These are phyloP conservation scores for Amphicarpaea edgeworthii DNA, from an alignment of 306 rosid genomes.

Conservation along the genomic window DNA sequence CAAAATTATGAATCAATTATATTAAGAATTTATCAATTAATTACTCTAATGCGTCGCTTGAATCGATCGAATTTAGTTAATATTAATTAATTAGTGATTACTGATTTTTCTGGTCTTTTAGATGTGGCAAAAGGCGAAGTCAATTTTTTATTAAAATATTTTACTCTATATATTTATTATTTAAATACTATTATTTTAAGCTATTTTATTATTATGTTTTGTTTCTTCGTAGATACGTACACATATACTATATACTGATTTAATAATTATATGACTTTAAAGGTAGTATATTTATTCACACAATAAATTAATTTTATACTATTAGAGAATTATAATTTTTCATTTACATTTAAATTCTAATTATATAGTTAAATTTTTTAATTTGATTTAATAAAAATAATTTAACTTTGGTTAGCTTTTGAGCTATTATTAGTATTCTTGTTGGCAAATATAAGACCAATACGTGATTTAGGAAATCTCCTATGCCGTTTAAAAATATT, in stretches of 20 bases:
- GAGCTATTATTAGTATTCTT: neutral
- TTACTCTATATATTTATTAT: neutral
- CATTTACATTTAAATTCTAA: no score
- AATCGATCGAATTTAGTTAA: neutral
- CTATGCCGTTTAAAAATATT: neutral
- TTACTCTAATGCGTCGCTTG: neutral
- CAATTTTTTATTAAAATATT: neutral
- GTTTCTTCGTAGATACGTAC: conserved; percentile 10
- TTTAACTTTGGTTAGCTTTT: neutral
- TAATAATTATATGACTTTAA: no score
- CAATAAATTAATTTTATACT: no score
- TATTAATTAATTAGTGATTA: neutral
- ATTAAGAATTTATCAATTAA: no score
- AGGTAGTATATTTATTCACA: no score
- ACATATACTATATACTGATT: no score
- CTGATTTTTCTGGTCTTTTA: neutral
- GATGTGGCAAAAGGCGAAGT: neutral
- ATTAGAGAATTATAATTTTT: no score
- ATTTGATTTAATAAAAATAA: neutral
- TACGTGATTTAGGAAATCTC: neutral
- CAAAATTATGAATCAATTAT: no score
- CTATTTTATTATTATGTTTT: conserved; percentile 10
- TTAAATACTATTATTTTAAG: neutral
- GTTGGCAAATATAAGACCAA: neutral
- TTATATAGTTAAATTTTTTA: neutral